Percentiles rank a stretch among this genome's conserved stretches.
Conservation (phyloP, 306 rosid genomes). For the Casuarina glauca region DNA sequence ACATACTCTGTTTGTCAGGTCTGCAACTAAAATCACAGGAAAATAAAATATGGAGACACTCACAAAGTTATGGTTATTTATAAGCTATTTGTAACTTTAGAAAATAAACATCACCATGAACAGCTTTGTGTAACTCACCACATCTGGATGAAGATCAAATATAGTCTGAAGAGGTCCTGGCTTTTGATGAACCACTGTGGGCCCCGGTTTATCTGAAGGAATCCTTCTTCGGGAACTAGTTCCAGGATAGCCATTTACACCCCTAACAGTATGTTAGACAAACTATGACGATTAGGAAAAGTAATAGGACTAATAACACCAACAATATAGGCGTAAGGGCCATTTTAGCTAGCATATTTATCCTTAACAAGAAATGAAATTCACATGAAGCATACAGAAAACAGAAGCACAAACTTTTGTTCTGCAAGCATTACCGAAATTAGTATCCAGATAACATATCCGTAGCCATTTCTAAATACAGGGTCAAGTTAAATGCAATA, state of each 20-base stretch:
- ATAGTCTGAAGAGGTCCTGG: constrained; percentile 97
- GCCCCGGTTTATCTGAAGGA: constrained; percentile 69
- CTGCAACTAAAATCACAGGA: constrained; percentile 21
- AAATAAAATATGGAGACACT: constrained; percentile 7
- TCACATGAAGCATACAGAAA: background rate
- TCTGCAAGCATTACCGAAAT: background rate
- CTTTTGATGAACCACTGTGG: constrained; percentile 91
- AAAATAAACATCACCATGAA: constrained; percentile 10
- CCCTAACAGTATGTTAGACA: constrained; percentile 37
- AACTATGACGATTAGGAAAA: background rate
- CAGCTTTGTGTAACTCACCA: constrained; percentile 53
- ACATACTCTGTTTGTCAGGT: constrained; percentile 33
- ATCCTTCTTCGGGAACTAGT: constrained; percentile 68
- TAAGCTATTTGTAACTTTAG: background rate
- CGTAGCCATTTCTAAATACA: background rate
- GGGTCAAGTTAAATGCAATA: background rate
- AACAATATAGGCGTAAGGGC: background rate
- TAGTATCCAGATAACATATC: background rate
- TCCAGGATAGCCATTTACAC: constrained; percentile 69
- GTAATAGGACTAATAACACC: constrained; percentile 19
- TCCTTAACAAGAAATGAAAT: background rate
- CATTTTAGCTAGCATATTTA: constrained; percentile 5
- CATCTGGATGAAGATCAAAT: constrained; percentile 79
- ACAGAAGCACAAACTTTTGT: background rate
- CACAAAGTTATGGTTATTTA: background rate